Evolutionary conservation across 441 rosid genomes (phyloP), one percentile per base, ranked within the genome.

Genomic region (Erysimum pusillum): DNA sequence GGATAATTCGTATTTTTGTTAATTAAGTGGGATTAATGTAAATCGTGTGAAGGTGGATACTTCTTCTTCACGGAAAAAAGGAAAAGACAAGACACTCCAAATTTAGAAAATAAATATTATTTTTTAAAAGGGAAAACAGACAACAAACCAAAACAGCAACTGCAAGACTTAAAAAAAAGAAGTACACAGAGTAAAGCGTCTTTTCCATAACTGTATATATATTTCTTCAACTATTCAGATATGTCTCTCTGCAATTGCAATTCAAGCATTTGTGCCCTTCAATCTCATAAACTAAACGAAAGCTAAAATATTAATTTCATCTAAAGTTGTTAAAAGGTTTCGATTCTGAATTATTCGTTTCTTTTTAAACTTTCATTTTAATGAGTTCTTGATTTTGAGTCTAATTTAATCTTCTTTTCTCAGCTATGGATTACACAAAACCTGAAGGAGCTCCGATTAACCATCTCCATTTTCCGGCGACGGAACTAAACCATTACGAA

Each of bases 371-470:
- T 13, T 51, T 22, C 13, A 31, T 20, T 39, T 7, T 7, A 18
- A 32, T 12, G 0, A 34, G 2, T 49, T 45, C 8, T 53, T 41
- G 39, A 10, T 11, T 42, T 4, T 57, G 57, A 31, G 1, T 39
- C 17, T 61, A 12, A 62, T 59, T 9, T 22, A 60, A 28, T 49
- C 17, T 49, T 35, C n/a, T n/a, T 0, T 12, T 15, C 32, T 61
- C 68, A 71, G 69, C 20, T 7, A 72, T 72, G 76, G 52, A 62
- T 48, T 20, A 8, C n/a, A 36, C 25, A n/a, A 71, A 38, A n/a
- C n/a, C 51, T 1, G 9, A 69, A 56, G 73, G 42, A 56, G 8
- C 53, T 41, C 53, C 31, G 17, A 17, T 54, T 9, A 53, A 53
- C 38, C 49, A 0, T 51, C 9, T 32, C 15, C 5, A 65, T 11